Percentiles rank a stretch among this genome's conserved stretches.
These are phyloP conservation scores for Stereum hirsutum DNA, from an alignment of 1,284 basidiomycete genomes.

Conservation along the genomic window DNA sequence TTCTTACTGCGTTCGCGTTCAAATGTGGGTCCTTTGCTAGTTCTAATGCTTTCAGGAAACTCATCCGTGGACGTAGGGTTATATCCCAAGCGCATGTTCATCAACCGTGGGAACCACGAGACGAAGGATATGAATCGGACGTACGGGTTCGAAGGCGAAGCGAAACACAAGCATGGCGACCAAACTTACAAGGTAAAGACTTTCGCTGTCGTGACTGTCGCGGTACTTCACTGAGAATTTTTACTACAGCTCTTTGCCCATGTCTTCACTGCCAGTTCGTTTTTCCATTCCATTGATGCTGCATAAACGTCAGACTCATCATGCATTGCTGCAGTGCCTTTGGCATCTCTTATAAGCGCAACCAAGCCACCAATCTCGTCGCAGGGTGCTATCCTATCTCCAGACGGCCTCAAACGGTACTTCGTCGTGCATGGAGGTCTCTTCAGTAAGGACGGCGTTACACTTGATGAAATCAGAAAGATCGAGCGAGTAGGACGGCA, in stretches of 20 bases:
- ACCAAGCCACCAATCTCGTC: constrained; percentile 47
- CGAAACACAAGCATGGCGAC: constrained; percentile 91
- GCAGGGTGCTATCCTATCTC: constrained; percentile 63
- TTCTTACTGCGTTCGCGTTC: constrained; percentile 88
- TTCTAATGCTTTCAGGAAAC: not conserved
- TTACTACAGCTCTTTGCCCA: constrained; percentile 74
- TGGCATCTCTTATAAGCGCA: constrained; percentile 80
- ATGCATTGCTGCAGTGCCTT: constrained; percentile 52
- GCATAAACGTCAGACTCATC: not conserved
- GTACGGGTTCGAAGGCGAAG: constrained; percentile 96
- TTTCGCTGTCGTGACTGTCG: not conserved
- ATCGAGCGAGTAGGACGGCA: constrained; percentile 85
- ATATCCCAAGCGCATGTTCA: constrained; percentile 79
- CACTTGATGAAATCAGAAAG: constrained; percentile 85
- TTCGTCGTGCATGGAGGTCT: constrained; percentile 96
- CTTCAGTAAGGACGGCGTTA: constrained; percentile 92
- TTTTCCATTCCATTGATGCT: not conserved
- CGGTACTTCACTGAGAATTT: not conserved
- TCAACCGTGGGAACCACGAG: constrained; percentile 97
- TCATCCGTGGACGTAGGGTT: constrained; percentile 54
- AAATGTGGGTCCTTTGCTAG: constrained; percentile 60
- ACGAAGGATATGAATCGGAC: constrained; percentile 86
- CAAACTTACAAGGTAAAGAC: constrained; percentile 71
- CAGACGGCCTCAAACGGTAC: constrained; percentile 80
- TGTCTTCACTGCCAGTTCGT: constrained; percentile 81